These are phyloP conservation scores for Dendrobium nobile DNA, from an alignment of 106 monocot genomes.

Conservation along the genomic window DNA sequence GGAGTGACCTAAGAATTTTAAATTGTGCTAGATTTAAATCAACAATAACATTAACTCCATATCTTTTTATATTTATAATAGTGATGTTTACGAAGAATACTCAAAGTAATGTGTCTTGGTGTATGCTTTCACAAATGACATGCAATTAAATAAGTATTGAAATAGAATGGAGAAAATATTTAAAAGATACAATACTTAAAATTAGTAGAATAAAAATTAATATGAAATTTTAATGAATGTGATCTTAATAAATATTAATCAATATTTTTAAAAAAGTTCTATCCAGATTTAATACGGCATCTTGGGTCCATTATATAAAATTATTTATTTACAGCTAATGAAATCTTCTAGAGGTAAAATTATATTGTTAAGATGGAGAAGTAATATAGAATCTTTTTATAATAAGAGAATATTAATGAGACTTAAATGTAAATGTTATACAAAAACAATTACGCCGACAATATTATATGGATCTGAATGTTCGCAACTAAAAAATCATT, in stretches of 20 bases:
- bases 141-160: not conserved
- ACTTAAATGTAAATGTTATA: not conserved
- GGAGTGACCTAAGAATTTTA: not conserved
- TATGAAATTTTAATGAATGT: not conserved
- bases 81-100: not conserved
- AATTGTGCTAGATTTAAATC: not conserved
- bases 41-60: not conserved
- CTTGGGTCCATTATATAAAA: not conserved
- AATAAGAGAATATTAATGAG: not conserved
- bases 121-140: not conserved
- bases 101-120: not conserved
- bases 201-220: too few relatives aligned
- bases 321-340: not conserved
- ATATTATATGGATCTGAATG: not conserved
- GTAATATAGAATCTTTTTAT: not conserved
- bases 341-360: not conserved
- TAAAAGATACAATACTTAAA: not conserved
- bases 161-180: not conserved
- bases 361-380: not conserved
- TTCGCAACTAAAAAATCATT: too few relatives aligned
- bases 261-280: not conserved
- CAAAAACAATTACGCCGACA: not conserved
- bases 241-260: not conserved
- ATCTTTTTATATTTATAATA: not conserved
- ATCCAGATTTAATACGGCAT: not conserved